Percentiles rank a stretch among this genome's conserved stretches.
phyloP scores from a whole-genome alignment of 2,329 filamentous ascomycete species.

The Xylaria polymorpha region DNA sequence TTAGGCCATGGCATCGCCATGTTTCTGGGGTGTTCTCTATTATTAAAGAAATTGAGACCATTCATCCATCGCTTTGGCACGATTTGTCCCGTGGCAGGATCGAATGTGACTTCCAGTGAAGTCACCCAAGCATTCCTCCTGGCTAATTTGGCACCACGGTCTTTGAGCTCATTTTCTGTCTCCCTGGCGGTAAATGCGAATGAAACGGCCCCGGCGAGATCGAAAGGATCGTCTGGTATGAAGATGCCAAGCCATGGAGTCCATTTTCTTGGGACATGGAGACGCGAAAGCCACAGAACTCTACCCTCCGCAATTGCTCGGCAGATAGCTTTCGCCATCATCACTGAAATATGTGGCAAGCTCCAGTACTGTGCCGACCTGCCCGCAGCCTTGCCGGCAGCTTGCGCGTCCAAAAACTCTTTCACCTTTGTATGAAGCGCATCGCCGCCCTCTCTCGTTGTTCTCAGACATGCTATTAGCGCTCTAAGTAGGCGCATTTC shows the following conservation, averaged over 20 bases:
- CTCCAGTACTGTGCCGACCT: constrained; percentile 18
- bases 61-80: constrained; percentile 23
- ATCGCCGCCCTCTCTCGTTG: constrained; percentile 19
- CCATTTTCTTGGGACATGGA: constrained; percentile 15
- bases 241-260: constrained; percentile 17
- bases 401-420: constrained; percentile 12
- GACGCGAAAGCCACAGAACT: constrained; percentile 25
- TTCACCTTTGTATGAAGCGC: constrained; percentile 17
- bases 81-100: neutral
- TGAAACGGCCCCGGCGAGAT: neutral
- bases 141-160: neutral
- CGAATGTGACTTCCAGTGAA: neutral
- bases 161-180: neutral
- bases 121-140: constrained; percentile 2
- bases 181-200: neutral
- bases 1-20: neutral
- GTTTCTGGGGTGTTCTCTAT: neutral
- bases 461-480: constrained; percentile 13
- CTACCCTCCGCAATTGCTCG: constrained; percentile 23
- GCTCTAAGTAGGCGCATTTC: constrained; percentile 1
- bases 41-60: constrained; percentile 18
- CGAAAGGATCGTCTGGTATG: constrained; percentile 11
- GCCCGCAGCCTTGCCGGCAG: neutral
- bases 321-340: constrained; percentile 26
- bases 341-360: constrained; percentile 10